Evolutionary conservation across 2,329 filamentous ascomycete species (phyloP).

Genomic region (Colletotrichum sojae): DNA sequence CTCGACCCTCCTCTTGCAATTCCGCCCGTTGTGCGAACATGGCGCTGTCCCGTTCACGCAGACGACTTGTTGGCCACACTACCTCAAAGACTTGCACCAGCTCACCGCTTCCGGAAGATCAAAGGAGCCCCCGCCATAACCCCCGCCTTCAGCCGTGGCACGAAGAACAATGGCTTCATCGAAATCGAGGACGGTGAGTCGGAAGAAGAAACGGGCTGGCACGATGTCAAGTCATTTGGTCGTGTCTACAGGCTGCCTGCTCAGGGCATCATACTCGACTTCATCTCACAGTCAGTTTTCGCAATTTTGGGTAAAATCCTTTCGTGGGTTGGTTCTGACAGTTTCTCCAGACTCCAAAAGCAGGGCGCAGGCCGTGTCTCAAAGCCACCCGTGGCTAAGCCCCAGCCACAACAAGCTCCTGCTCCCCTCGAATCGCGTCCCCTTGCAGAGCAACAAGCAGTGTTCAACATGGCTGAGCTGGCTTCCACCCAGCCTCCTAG

Average conservation of each 20-base stretch:
- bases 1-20: slow-evolving; percentile 86
- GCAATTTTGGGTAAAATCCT: neutral
- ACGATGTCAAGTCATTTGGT: slow-evolving; percentile 73
- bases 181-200: slow-evolving; percentile 77
- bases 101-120: slow-evolving; percentile 73
- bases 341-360: slow-evolving; percentile 50
- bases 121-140: slow-evolving; percentile 67
- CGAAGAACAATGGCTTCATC: slow-evolving; percentile 79
- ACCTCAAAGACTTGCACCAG: slow-evolving; percentile 69
- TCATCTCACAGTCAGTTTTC: slow-evolving; percentile 73
- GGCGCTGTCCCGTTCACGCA: slow-evolving; percentile 90
- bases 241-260: slow-evolving; percentile 75
- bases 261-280: slow-evolving; percentile 77
- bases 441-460: slow-evolving; percentile 76
- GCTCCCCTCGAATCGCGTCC: slow-evolving; percentile 58
- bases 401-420: slow-evolving; percentile 37
- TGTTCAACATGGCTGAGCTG: slow-evolving; percentile 74
- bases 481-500: slow-evolving; percentile 62
- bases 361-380: slow-evolving; percentile 56
- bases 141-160: slow-evolving; percentile 72
- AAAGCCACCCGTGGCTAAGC: slow-evolving; percentile 42
- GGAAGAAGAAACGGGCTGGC: slow-evolving; percentile 69
- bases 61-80: slow-evolving; percentile 79
- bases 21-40: slow-evolving; percentile 82
- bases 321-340: slow-evolving; percentile 40